Conservation (phyloP, 768 basidiomycete species). For the Tulasnella sp. region DNA sequence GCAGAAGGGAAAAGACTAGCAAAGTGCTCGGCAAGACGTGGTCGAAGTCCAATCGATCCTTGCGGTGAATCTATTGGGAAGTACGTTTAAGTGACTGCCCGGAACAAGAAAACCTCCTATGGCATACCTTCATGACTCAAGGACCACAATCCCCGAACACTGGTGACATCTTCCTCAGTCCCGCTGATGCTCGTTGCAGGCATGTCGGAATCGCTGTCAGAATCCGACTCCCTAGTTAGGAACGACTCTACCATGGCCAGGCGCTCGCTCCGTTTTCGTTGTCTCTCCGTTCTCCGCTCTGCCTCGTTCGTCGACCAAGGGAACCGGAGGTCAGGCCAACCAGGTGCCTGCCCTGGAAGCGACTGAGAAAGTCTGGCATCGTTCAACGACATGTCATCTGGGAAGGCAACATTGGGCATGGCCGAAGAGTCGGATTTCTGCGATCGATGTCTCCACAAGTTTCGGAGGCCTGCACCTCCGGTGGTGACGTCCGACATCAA, state of each 20-base stretch:
- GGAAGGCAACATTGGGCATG: neutral
- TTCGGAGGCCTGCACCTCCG: neutral
- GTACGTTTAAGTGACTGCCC: neutral
- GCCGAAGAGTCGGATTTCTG: neutral
- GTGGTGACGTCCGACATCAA: constrained; percentile 4
- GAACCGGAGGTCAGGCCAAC: constrained; percentile 73
- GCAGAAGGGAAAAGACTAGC: constrained; percentile 21
- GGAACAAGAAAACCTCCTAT: neutral
- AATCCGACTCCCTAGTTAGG: constrained; percentile 60
- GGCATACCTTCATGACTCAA: neutral
- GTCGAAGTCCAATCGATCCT: neutral
- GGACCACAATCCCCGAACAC: constrained; percentile 3
- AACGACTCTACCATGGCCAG: constrained; percentile 61
- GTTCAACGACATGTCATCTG: neutral
- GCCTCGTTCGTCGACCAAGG: constrained; percentile 65
- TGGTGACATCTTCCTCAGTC: neutral
- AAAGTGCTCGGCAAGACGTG: constrained; percentile 27
- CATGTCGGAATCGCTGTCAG: constrained; percentile 27
- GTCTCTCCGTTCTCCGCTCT: constrained; percentile 45
- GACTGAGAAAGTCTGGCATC: constrained; percentile 64
- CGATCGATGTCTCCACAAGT: constrained; percentile 28
- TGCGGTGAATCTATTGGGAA: neutral
- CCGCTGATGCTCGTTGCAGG: constrained; percentile 31
- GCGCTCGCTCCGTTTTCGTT: constrained; percentile 51
- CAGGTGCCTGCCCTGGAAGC: constrained; percentile 57